Base-by-base conservation (phyloP, 208 protist genomes). In the Strigomonas oncopelti region DNA sequence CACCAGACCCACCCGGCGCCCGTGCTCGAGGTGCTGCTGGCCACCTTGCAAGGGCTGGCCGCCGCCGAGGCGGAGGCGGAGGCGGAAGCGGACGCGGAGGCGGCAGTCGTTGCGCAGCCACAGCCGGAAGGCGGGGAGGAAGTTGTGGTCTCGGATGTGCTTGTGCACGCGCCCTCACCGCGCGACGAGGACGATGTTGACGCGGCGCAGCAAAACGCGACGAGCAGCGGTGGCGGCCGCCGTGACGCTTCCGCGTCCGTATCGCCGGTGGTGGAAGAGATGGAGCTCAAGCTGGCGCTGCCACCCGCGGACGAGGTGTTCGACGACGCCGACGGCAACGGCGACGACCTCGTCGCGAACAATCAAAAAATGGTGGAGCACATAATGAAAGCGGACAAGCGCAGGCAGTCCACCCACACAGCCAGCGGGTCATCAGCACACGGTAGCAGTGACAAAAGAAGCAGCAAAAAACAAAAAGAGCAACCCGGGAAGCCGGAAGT, bases 1-100 rank as follows among this genome's bases (percentile, higher is more conserved):
- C 76, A 80, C 45, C 32, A 31, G 27, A 54, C 69, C 36, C 77
- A 78, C 56, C 20, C 32, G 16, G 57, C 25, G 51, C 68, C 8
- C 25, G 79, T 22, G 45, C 53, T 45, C 59, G 63, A 27, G 69
- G 71, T 36, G 45, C 65, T 65, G 25, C 66, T 65, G 18, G 36
- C n/a, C 24, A 32, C 29, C 3, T 14, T 48, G 42, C 42, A 20
- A 20, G 13, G 16, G 42, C 42, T 48, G 13, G 42, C 42, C 42
- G 42, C 5, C 16, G 42, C 42, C 1, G 42, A 48, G 16, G 42
- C 42, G 42, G 42, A 9, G 42, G 42, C 5, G 42, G 42, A 48
- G 42, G 42, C 42, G 42, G 13, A 48, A 48, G 16, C 42, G 13
- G 9, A 20, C 11, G 42, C 5, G 16, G 42, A 48, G 42, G 42